Conservation (phyloP, 495 filamentous ascomycete species). For the Hypoxylon crocopeplum region DNA sequence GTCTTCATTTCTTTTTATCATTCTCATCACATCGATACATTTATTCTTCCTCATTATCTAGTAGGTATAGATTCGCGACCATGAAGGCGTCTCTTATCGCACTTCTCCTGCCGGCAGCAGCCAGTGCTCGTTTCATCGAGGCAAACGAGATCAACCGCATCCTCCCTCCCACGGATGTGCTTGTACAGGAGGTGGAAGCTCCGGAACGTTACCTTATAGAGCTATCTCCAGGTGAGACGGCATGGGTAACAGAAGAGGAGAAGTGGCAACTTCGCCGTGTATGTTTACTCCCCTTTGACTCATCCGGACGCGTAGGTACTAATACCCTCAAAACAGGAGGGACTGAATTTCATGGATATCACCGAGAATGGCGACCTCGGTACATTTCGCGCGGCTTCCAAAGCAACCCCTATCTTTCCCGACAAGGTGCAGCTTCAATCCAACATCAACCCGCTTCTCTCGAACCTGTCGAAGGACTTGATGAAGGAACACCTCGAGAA, state of each 20-base stretch:
- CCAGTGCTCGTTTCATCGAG: constrained; percentile 60
- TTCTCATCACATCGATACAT: constrained; percentile 4
- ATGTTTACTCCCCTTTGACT: constrained; percentile 41
- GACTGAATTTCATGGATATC: constrained; percentile 93
- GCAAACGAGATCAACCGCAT: constrained; percentile 51
- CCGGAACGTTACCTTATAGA: constrained; percentile 78
- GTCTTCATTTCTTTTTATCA: background rate
- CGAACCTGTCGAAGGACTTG: constrained; percentile 72
- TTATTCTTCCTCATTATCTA: background rate
- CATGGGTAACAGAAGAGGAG: constrained; percentile 90
- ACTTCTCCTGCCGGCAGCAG: constrained; percentile 54
- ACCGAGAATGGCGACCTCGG: constrained; percentile 73
- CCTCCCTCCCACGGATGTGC: constrained; percentile 44
- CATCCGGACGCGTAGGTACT: constrained; percentile 4
- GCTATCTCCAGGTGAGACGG: constrained; percentile 80
- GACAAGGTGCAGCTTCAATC: constrained; percentile 68
- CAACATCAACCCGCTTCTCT: constrained; percentile 69
- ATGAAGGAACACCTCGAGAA: constrained; percentile 80
- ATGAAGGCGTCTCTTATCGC: constrained; percentile 56
- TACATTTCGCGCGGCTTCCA: constrained; percentile 45
- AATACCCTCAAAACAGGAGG: constrained; percentile 61
- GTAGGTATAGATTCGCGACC: constrained; percentile 39
- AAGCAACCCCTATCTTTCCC: constrained; percentile 67
- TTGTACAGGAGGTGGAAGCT: constrained; percentile 42
- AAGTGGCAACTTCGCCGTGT: constrained; percentile 92